phyloP scores from a whole-genome alignment of 2,329 filamentous ascomycete genomes.

The Alternaria triticina region DNA sequence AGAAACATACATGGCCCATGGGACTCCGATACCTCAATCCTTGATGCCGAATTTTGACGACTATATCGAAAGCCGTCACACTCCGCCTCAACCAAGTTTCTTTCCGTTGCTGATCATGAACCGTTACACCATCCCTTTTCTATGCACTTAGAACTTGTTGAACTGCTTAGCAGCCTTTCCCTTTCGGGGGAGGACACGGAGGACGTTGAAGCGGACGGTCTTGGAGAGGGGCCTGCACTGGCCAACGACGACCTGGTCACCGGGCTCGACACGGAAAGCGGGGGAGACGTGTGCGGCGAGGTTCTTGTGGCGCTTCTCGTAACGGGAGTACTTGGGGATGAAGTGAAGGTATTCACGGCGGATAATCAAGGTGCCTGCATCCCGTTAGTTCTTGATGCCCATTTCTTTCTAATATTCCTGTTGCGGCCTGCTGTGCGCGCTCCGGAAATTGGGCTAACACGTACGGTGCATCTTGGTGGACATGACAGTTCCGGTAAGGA shows the following conservation, averaged over 20 bases:
- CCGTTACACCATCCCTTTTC: conserved; percentile 35
- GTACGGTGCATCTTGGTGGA: conserved; percentile 99
- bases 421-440: background rate
- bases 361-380: conserved; percentile 81
- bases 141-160: conserved; percentile 86
- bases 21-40: conserved; percentile 50
- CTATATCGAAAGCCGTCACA: conserved; percentile 44
- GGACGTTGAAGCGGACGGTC: conserved; percentile 99
- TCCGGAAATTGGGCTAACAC: conserved; percentile 15
- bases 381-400: conserved; percentile 25
- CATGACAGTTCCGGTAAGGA: conserved; percentile 97
- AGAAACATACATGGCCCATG: conserved; percentile 50
- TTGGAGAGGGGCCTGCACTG: conserved; percentile 99
- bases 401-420: conserved; percentile 6
- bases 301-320: conserved; percentile 99
- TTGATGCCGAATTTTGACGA: conserved; percentile 46
- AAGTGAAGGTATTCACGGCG: conserved; percentile 99
- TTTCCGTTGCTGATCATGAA: conserved; percentile 36
- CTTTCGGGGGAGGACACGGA: conserved; percentile 96
- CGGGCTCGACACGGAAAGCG: conserved; percentile 99
- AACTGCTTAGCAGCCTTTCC: conserved; percentile 98
- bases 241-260: conserved; percentile 98
- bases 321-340: conserved; percentile 99
- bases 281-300: conserved; percentile 98
- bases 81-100: conserved; percentile 33